phyloP scores from a whole-genome alignment of 257 asterid genomes.

The Solanum appendiculatum region DNA sequence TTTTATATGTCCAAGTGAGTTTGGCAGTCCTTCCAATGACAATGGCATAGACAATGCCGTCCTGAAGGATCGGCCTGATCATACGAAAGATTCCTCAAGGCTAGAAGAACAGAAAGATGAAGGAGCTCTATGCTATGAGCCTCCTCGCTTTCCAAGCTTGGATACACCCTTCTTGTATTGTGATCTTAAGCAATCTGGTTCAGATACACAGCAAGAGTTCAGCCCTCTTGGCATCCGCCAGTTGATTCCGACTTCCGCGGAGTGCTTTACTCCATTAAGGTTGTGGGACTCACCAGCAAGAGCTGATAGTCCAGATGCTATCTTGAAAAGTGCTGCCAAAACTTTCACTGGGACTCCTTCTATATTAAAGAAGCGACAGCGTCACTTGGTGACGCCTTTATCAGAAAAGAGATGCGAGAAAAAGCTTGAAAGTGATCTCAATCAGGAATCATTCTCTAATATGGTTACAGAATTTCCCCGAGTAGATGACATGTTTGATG shows the following conservation, averaged over 20 bases:
- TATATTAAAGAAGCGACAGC: conserved; percentile 78
- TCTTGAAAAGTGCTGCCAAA: conserved; percentile 84
- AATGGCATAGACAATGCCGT: conserved; percentile 1
- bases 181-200: conserved; percentile 68
- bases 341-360: conserved; percentile 74
- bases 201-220: conserved; percentile 80
- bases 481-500: conserved; percentile 50
- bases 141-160: conserved; percentile 89
- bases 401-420: conserved; percentile 75
- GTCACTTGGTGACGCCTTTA: conserved; percentile 73
- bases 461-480: conserved; percentile 36
- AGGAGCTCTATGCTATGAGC: conserved; percentile 76
- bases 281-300: conserved; percentile 84
- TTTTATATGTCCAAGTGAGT: conserved; percentile 24
- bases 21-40: conserved; percentile 12
- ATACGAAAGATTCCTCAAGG: conserved; percentile 25
- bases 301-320: conserved; percentile 69
- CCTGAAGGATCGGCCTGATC: conserved; percentile 14
- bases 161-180: conserved; percentile 81
- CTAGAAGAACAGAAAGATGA: conserved; percentile 35
- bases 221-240: conserved; percentile 97
- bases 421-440: conserved; percentile 39
- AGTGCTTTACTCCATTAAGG: conserved; percentile 45
- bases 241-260: conserved; percentile 63
- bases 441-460: conserved; percentile 33